These are phyloP conservation scores for Agrocybe praecox DNA, from an alignment of 768 basidiomycete genomes.

Conservation along the genomic window DNA sequence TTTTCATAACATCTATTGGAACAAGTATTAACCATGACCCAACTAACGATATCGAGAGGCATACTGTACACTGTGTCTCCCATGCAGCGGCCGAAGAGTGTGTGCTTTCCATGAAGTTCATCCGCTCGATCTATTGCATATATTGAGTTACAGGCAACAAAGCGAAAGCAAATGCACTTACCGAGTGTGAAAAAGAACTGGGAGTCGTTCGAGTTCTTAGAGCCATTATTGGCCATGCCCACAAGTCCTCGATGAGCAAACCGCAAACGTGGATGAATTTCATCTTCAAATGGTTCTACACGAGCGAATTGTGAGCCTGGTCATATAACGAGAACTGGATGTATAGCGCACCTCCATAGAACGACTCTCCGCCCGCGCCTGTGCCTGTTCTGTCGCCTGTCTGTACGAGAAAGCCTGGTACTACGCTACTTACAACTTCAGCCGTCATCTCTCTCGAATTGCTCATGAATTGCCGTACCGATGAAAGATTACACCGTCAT, in stretches of 20 bases:
- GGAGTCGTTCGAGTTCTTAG: constrained; percentile 87
- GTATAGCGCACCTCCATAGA: constrained; percentile 74
- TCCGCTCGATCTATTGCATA: constrained; percentile 74
- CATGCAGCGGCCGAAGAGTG: constrained; percentile 87
- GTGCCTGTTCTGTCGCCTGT: constrained; percentile 93
- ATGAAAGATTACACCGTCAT: constrained; percentile 95
- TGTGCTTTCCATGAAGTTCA: constrained; percentile 93
- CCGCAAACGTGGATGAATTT: constrained; percentile 89
- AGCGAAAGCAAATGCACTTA: constrained; percentile 27
- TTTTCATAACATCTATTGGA: constrained; percentile 81
- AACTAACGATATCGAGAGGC: constrained; percentile 23
- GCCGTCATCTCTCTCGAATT: background rate
- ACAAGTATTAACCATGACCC: background rate
- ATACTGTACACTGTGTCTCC: constrained; percentile 90
- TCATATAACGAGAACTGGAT: too few relatives aligned
- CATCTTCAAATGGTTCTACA: constrained; percentile 90
- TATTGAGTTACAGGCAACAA: background rate
- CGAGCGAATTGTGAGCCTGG: background rate
- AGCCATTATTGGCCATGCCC: constrained; percentile 91
- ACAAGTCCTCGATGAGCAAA: constrained; percentile 91
- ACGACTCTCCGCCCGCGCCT: constrained; percentile 91
- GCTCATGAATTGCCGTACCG: constrained; percentile 47
- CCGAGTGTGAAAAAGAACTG: constrained; percentile 96
- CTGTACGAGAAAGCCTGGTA: constrained; percentile 92
- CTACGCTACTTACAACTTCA: constrained; percentile 51